A percentile compares a stretch with the other conserved stretches of the same genome.
Conservation (phyloP, 2,329 filamentous ascomycete genomes). For the Aspergillus nomiae region DNA sequence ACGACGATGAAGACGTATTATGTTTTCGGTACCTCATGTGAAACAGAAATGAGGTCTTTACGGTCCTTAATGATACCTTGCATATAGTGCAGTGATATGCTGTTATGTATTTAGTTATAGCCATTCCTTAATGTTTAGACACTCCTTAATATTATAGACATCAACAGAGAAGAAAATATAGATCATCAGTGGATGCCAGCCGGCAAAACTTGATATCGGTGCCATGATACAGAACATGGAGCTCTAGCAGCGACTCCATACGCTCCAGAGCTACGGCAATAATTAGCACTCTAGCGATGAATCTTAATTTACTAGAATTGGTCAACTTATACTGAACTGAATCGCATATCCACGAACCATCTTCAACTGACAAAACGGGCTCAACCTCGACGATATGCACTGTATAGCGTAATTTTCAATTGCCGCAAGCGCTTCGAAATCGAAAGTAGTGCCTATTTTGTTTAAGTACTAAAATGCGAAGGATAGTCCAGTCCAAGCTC, state of each 20-base stretch:
- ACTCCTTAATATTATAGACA: neutral
- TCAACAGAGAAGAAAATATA: neutral
- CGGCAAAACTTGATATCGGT: fast-evolving
- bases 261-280: too few species aligned
- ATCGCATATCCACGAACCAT: too few species aligned
- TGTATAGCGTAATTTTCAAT: too few species aligned
- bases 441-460: too few species aligned
- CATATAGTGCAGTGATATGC: neutral
- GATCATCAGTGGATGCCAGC: neutral
- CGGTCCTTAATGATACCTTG: neutral
- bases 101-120: neutral
- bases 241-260: too few species aligned
- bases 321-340: neutral
- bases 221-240: neutral
- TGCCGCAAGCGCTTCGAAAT: neutral
- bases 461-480: neutral
- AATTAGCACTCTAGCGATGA: too few species aligned
- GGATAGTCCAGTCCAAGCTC: neutral
- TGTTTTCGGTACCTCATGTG: neutral
- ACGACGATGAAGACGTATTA: neutral
- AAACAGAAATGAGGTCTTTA: neutral
- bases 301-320: neutral
- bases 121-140: neutral
- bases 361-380: too few species aligned
- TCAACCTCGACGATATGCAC: too few species aligned